Evolutionary conservation across 306 rosid species (phyloP), one percentile per base, ranked within the genome.

Genomic region (Cajanus cajan): DNA sequence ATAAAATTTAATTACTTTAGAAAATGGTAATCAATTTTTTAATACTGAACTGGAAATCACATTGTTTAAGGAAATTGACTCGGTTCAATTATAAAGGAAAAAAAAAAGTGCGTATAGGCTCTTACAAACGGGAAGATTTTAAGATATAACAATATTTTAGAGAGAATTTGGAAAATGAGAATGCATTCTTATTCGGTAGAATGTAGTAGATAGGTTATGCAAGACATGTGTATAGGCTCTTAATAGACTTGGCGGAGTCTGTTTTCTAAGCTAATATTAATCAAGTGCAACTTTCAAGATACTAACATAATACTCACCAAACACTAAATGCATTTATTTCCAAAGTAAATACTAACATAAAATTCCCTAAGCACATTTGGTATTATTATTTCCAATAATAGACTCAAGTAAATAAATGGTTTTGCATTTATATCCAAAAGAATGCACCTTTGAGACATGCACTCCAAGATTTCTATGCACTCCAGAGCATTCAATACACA

Each of bases 401-500:
- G 73, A 25, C 25, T 22, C 2, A 50, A 44, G 21, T 19, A 19
- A 80, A 70, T 19, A 33, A 83, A 55, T 43, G 68, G 19, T 59
- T 65, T 65, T 64, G 66, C 77, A 70, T 75, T 71, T 72, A 62
- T 77, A 44, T 61, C 40, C 48, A 33, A 76, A 78, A 69, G 51
- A 76, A 82, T 48, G 50, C 75, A 95, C 98, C 98, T 95, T 95
- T 51, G 99, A 95, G 82, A 95, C 85, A 84, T 95, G 99, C 82
- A 95, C 99, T 25, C 99, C 99, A 77, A 95, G 92, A 86, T 95
- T 95, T 73, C 99, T 88, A 77, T 95, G 99, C 77, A 90, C 94
- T 58, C 99, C 99, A 70, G 98, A 95, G 85, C 99, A 95, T 86
- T 95, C 98, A 55, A 95, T 93, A 82, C 99, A 95, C 28, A 95